Evolutionary conservation across 2,329 filamentous ascomycete species (phyloP), one percentile per base, ranked within the genome.

Genomic region (Nakataea oryzae): DNA sequence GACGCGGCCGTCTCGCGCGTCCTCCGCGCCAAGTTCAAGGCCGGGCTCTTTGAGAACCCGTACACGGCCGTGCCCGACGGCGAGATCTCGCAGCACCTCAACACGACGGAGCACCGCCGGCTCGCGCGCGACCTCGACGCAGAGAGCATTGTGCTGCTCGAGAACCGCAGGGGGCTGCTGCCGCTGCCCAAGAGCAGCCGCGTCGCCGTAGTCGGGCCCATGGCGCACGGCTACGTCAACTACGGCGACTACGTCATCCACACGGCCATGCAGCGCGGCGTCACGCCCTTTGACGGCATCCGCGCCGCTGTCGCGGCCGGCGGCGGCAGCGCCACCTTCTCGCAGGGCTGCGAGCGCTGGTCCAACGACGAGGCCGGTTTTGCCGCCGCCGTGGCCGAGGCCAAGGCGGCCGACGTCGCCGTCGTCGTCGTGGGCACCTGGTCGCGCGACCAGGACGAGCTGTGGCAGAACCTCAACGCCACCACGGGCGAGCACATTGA

Each of bases 401-500:
- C 87, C 1, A 76, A 86, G 67, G 80, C 79, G 12, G 86, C 88
- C 3, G 88, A 91, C 67, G 83, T 91, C 2, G 88, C 88, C 7
- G 80, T 91, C 6, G 86, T 91, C 0, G 78, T 91, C 0, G 87
- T 91, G 1, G 89, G 88, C 34, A 91, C 88, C 11, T 91, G 88
- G 89, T 86, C 84, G 29, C 82, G 88, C 59, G 89, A 92, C 68
- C 88, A 91, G 69, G 76, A 79, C 61, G 83, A 91, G 71, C 81
- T 91, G 3, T 91, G 87, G 88, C 72, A 75, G 62, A 85, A 86
- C 0, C 71, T 90, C 3, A 91, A 91, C 66, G 87, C 87, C 30
- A 91, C 88, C 1, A 91, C 87, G 0, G 88, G 87, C 60, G 88
- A 91, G 69, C 87, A 90, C 68, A 84, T 91, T 58, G 88, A 91